Conservation (phyloP, 73 alveolate genomes). For the Paramecium pentaurelia region DNA sequence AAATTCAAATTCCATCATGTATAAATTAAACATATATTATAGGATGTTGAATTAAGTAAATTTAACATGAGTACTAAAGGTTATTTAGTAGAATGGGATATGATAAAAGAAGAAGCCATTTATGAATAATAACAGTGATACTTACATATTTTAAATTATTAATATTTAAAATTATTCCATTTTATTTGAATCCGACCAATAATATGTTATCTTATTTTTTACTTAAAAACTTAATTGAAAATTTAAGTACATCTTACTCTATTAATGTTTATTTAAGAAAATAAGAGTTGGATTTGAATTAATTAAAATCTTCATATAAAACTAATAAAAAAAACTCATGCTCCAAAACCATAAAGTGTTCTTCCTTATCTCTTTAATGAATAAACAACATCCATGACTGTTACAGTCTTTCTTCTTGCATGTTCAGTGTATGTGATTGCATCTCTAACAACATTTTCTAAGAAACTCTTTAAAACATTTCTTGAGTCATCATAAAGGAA, state of each 20-base stretch:
- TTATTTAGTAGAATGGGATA: constrained; percentile 5
- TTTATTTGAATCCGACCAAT: background rate
- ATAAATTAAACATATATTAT: background rate
- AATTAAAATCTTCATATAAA: background rate
- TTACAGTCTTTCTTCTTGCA: constrained; percentile 87
- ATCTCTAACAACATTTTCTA: constrained; percentile 81
- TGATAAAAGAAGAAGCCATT: background rate
- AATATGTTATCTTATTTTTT: background rate
- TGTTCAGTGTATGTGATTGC: constrained; percentile 81
- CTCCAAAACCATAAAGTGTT: constrained; percentile 83
- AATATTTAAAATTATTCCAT: background rate
- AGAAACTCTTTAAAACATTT: constrained; percentile 70
- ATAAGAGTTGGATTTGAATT: background rate
- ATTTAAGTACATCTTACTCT: background rate
- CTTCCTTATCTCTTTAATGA: constrained; percentile 84
- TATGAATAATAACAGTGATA: background rate
- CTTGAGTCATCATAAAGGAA: constrained; percentile 85
- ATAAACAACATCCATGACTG: constrained; percentile 86
- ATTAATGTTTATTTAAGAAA: background rate
- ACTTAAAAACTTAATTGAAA: background rate
- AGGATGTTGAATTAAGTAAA: constrained; percentile 28
- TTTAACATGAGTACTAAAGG: constrained; percentile 21
- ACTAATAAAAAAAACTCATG: constrained; percentile 1
- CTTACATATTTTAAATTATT: background rate
- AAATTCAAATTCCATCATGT: constrained; percentile 5